Conservation (phyloP, 176 grass and related monocot species). For the Guadua angustifolia region DNA sequence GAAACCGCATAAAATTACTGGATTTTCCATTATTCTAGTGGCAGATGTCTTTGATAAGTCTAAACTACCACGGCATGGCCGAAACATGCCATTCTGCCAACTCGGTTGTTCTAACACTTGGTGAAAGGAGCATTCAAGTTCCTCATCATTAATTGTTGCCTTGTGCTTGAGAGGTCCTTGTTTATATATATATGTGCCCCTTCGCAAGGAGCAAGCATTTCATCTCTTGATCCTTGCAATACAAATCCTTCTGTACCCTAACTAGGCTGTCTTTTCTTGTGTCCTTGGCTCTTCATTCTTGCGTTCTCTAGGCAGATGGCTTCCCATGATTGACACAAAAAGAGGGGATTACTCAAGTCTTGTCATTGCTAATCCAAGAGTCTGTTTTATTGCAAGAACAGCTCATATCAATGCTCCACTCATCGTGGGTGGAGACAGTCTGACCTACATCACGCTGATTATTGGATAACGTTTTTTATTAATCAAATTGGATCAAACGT, state of each 20-base stretch:
- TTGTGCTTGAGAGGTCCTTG: constrained; percentile 46
- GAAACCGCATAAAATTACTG: neutral
- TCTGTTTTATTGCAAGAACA: constrained; percentile 44
- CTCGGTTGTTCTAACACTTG: constrained; percentile 10
- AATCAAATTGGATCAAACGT: no score
- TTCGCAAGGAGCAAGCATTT: constrained; percentile 22
- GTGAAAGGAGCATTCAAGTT: constrained; percentile 6
- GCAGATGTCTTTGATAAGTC: neutral
- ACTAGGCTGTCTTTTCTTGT: constrained; percentile 44
- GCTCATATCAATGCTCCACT: constrained; percentile 50
- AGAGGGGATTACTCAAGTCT: constrained; percentile 33
- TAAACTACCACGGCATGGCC: neutral
- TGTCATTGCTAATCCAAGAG: constrained; percentile 53
- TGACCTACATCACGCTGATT: constrained; percentile 40
- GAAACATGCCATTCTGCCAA: constrained; percentile 19
- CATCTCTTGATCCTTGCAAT: constrained; percentile 35
- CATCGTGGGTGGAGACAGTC: constrained; percentile 46
- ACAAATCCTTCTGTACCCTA: constrained; percentile 41
- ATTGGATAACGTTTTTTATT: constrained; percentile 57
- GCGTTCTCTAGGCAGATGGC: constrained; percentile 17
- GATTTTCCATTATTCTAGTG: neutral
- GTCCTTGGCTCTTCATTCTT: constrained; percentile 33
- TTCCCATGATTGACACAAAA: constrained; percentile 47
- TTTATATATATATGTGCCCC: constrained; percentile 36
- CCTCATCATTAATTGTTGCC: neutral